These are phyloP conservation scores for Fomitiporia mediterranea DNA, from an alignment of 1,284 basidiomycete species.

Conservation along the genomic window DNA sequence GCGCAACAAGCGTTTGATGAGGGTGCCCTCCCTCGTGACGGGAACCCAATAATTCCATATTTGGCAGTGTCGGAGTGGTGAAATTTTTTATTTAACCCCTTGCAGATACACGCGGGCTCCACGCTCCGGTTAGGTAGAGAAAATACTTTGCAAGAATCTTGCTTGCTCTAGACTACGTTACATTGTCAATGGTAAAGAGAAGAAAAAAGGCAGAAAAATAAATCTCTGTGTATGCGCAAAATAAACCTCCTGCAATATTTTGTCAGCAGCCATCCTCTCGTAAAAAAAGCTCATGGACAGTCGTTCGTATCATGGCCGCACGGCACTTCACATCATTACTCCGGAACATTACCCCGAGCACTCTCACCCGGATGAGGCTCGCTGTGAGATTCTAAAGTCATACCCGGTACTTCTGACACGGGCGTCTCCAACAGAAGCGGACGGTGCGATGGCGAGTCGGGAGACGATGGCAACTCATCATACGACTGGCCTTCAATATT, in stretches of 20 bases:
- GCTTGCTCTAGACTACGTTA: conserved; percentile 15
- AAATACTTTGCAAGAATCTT: not conserved
- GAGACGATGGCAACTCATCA: conserved; percentile 34
- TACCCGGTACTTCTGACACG: conserved; percentile 1
- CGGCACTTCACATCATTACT: not conserved
- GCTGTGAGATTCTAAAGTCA: not conserved
- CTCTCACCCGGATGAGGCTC: not conserved
- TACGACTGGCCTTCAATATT: conserved; percentile 29
- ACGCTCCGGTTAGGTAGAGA: not conserved
- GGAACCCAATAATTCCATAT: not conserved
- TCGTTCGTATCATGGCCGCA: not conserved
- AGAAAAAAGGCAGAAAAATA: not conserved
- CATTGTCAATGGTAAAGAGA: not conserved
- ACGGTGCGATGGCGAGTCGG: conserved; percentile 34
- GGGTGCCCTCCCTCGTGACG: not conserved
- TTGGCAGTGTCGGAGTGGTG: not conserved
- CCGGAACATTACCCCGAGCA: not conserved
- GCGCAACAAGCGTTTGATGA: not conserved
- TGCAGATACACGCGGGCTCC: not conserved
- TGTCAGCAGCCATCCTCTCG: not conserved
- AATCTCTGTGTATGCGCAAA: conserved; percentile 6
- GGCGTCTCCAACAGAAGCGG: conserved; percentile 27
- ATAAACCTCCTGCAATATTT: not conserved
- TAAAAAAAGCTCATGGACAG: conserved; percentile 1
- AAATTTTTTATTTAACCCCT: not conserved